A percentile compares a stretch with the other conserved stretches of the same genome.
Conservation (phyloP, 352 stramenopile species). For the Phytopythium litorale region DNA sequence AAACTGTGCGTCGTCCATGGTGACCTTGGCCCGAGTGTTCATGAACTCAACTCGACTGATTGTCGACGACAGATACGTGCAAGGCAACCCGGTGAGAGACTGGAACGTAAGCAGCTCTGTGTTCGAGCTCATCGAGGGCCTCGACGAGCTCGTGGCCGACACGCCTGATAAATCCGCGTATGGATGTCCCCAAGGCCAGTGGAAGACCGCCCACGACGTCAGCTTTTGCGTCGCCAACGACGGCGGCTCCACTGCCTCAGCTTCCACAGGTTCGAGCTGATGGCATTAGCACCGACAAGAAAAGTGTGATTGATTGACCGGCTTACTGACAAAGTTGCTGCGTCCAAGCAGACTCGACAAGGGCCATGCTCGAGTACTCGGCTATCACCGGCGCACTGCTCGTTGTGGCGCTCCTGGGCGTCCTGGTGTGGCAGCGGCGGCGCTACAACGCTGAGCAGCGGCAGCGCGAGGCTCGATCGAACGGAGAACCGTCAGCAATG, state of each 20-base stretch:
- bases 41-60: background rate
- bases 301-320: background rate
- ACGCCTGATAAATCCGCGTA: slow-evolving; percentile 3
- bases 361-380: slow-evolving; percentile 16
- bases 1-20: slow-evolving; percentile 14
- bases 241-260: background rate
- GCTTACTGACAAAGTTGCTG: background rate
- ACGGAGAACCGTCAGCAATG: background rate
- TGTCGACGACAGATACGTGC: slow-evolving; percentile 16
- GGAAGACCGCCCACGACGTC: slow-evolving; percentile 16
- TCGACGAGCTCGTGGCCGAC: slow-evolving; percentile 23
- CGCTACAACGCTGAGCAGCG: slow-evolving; percentile 3
- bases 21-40: background rate
- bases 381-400: slow-evolving; percentile 20
- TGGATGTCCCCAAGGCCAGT: slow-evolving; percentile 13
- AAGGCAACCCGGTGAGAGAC: slow-evolving; percentile 21
- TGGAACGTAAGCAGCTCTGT: slow-evolving; percentile 19
- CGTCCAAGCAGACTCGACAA: background rate
- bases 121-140: slow-evolving; percentile 16
- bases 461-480: background rate
- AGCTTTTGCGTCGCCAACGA: slow-evolving; percentile 24
- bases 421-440: slow-evolving; percentile 19
- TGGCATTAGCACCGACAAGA: background rate
- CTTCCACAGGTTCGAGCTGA: background rate
- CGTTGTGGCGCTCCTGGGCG: slow-evolving; percentile 19